Evolutionary conservation across 345 rosid genomes (phyloP).

Genomic region (Brassica nigra): DNA sequence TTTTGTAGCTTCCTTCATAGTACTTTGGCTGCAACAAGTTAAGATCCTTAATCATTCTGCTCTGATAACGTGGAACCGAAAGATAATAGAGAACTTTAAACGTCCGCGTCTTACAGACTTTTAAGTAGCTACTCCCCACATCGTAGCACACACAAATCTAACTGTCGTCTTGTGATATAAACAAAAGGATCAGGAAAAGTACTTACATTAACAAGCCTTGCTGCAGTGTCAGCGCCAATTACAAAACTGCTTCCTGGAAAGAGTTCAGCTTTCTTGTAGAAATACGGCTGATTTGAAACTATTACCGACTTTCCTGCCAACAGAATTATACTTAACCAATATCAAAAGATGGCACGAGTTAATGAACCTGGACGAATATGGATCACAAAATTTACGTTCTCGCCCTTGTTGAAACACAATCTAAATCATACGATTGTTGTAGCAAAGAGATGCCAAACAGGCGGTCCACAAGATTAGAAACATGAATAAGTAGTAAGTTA

Average conservation of each 20-base stretch:
- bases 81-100: slow-evolving; percentile 5
- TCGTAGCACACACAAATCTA: slow-evolving; percentile 6
- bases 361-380: not conserved
- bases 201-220: slow-evolving; percentile 80
- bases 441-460: slow-evolving; percentile 15
- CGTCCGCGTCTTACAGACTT: slow-evolving; percentile 4
- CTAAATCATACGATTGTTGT: slow-evolving; percentile 2
- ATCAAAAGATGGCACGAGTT: slow-evolving; percentile 12
- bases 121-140: not conserved
- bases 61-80: slow-evolving; percentile 5
- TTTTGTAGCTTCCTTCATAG: slow-evolving; percentile 61
- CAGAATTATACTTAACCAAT: slow-evolving; percentile 20
- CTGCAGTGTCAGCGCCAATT: slow-evolving; percentile 89
- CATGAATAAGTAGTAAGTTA: slow-evolving; percentile 1
- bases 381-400: not conserved
- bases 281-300: slow-evolving; percentile 91
- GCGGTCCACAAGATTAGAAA: not conserved
- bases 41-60: not conserved
- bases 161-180: not conserved
- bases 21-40: slow-evolving; percentile 72
- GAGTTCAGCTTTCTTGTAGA: slow-evolving; percentile 90
- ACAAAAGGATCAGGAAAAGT: not conserved
- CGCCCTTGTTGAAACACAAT: not conserved
- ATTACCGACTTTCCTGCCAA: slow-evolving; percentile 83
- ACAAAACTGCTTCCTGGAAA: slow-evolving; percentile 96